Conservation (phyloP, 306 rosid genomes). For the Cyamopsis tetragonoloba region DNA sequence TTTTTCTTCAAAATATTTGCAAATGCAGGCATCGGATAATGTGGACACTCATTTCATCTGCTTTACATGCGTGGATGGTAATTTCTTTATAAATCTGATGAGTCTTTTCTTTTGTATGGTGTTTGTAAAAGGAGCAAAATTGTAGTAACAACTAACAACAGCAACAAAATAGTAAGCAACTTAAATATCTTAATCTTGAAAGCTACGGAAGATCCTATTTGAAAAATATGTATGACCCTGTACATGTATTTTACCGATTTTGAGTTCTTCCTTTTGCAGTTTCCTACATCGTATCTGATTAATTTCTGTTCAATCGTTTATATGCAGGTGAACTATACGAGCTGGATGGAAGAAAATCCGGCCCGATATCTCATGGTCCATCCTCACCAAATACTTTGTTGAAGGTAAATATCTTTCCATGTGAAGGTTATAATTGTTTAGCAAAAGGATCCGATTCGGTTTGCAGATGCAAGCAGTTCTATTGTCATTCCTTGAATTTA, state of each 20-base stretch:
- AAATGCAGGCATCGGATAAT: conserved; percentile 62
- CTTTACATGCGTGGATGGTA: conserved; percentile 78
- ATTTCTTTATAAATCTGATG: not conserved
- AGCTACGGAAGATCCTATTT: not conserved
- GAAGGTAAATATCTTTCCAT: conserved; percentile 42
- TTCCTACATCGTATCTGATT: not conserved
- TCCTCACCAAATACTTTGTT: conserved; percentile 63
- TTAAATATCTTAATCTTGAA: not conserved
- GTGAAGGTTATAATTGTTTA: not conserved
- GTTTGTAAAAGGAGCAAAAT: conserved; percentile 2
- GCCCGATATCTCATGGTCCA: conserved; percentile 74
- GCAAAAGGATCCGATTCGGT: not conserved
- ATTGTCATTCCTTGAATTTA: not conserved
- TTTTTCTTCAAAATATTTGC: conserved; percentile 2
- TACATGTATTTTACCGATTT: not conserved
- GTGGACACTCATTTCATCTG: conserved; percentile 82
- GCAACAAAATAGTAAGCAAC: not conserved
- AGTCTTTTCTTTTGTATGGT: not conserved
- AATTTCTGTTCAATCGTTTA: not conserved
- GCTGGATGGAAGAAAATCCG: conserved; percentile 83
- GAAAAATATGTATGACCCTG: not conserved
- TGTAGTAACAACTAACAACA: not conserved
- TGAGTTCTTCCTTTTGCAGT: not conserved
- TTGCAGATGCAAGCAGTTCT: conserved; percentile 4
- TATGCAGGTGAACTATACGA: conserved; percentile 71